Conservation (phyloP, 2,329 filamentous ascomycete genomes). For the Phialophora tarda region DNA sequence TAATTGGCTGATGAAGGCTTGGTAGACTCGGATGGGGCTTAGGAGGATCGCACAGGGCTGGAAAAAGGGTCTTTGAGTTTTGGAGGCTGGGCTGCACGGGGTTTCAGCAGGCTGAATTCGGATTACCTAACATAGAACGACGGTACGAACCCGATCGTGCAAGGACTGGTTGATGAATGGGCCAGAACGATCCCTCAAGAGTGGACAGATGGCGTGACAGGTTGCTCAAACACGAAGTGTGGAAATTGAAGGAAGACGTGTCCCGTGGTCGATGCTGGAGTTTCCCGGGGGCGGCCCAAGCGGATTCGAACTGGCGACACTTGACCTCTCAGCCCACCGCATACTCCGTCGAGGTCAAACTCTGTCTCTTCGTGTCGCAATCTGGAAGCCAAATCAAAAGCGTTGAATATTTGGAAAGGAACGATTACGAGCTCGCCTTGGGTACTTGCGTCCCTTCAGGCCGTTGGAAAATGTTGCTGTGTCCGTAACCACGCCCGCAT, state of each 20-base stretch:
- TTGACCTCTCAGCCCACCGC: no score
- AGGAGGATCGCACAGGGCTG: slow-evolving; percentile 1
- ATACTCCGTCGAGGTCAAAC: neutral
- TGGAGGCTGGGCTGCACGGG: slow-evolving; percentile 5
- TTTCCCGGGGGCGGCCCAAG: neutral
- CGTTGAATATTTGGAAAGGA: neutral
- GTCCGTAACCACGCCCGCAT: neutral
- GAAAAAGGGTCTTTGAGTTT: slow-evolving; percentile 8
- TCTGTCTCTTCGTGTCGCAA: neutral
- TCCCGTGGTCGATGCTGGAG: neutral
- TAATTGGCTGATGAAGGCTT: slow-evolving; percentile 8
- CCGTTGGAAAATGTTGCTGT: neutral
- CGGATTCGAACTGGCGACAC: neutral
- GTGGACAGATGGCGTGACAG: neutral
- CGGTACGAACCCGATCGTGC: neutral
- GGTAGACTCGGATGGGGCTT: neutral
- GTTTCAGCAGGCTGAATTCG: slow-evolving; percentile 7
- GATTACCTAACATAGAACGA: slow-evolving; percentile 5
- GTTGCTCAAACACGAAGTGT: neutral
- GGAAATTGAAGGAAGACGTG: slow-evolving; percentile 6
- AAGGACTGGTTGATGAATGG: neutral
- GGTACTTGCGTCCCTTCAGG: neutral
- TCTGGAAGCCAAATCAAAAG: neutral
- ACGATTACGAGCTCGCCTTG: neutral
- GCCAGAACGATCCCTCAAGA: slow-evolving; percentile 9